Evolutionary conservation across 2,329 filamentous ascomycete genomes (phyloP).

Genomic region (Ophiostoma ips): DNA sequence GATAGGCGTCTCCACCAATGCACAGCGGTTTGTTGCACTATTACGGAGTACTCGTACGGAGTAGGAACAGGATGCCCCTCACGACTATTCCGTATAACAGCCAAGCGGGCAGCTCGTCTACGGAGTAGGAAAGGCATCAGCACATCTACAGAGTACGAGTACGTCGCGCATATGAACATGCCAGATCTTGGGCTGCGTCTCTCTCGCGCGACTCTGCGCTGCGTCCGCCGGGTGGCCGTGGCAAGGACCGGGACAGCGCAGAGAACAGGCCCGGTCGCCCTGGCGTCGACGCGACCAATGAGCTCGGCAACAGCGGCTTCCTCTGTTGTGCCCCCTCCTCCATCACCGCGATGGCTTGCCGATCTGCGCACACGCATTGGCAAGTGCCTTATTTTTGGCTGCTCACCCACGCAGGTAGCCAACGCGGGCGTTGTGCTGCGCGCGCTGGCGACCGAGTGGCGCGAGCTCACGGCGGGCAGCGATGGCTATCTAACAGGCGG

Average conservation of each 20-base stretch:
- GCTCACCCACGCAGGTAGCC: conserved; percentile 40
- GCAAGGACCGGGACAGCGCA: background rate
- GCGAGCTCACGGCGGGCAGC: conserved; percentile 55
- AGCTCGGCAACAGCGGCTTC: background rate
- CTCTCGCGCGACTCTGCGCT: background rate
- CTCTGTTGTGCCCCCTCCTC: background rate
- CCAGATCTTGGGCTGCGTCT: background rate
- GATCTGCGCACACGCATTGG: conserved; percentile 54
- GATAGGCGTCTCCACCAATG: background rate
- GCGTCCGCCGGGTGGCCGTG: background rate
- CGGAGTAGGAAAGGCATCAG: too few species aligned
- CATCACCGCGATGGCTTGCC: conserved; percentile 47
- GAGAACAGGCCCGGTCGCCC: background rate
- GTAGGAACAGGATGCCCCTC: background rate
- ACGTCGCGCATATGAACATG: background rate
- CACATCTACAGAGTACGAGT: too few species aligned
- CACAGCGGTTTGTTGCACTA: background rate
- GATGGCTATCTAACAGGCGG: conserved; percentile 60
- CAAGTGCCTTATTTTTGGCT: conserved; percentile 62
- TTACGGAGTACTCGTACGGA: too few species aligned
- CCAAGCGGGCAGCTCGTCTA: background rate
- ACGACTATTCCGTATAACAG: too few species aligned
- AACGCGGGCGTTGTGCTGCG: conserved; percentile 46
- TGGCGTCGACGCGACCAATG: background rate
- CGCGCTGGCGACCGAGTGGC: conserved; percentile 52